phyloP scores from a whole-genome alignment of 1,284 basidiomycete genomes.

The Earliella scabrosa region DNA sequence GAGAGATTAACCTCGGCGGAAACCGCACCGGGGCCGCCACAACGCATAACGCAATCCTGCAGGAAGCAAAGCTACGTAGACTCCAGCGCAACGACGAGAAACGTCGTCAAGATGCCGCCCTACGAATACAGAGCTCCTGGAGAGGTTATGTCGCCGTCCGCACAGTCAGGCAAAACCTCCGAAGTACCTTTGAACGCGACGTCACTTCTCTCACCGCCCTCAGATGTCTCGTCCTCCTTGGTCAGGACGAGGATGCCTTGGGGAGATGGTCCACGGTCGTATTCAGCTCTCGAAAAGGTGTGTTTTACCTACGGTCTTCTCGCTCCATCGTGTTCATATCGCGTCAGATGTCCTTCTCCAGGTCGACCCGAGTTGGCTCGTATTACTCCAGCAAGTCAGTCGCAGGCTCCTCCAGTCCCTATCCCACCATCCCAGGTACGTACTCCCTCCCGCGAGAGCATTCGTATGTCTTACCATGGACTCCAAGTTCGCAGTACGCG shows the following conservation, averaged over 20 bases:
- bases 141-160: constrained; percentile 49
- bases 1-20: constrained; percentile 82
- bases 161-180: constrained; percentile 46
- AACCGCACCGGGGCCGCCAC: constrained; percentile 46
- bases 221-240: constrained; percentile 63
- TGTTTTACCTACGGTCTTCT: too few relatives aligned
- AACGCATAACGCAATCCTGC: constrained; percentile 59
- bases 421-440: constrained; percentile 52
- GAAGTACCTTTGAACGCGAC: constrained; percentile 51
- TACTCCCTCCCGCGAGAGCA: constrained; percentile 4
- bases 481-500: constrained; percentile 43
- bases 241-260: constrained; percentile 57
- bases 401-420: constrained; percentile 56
- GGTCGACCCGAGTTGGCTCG: constrained; percentile 55
- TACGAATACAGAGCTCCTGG: constrained; percentile 73
- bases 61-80: constrained; percentile 61
- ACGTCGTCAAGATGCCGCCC: constrained; percentile 58
- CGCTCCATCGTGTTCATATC: constrained; percentile 2
- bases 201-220: constrained; percentile 55
- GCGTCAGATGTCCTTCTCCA: constrained; percentile 46
- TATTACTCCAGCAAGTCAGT: constrained; percentile 54
- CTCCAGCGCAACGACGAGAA: constrained; percentile 60
- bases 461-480: constrained; percentile 6
- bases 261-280: constrained; percentile 54
- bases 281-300: constrained; percentile 45